A percentile compares a stretch with the other conserved stretches of the same genome.
These are phyloP conservation scores for Aureobasidium sp. DNA, from an alignment of 2,329 filamentous ascomycete species.

Conservation along the genomic window DNA sequence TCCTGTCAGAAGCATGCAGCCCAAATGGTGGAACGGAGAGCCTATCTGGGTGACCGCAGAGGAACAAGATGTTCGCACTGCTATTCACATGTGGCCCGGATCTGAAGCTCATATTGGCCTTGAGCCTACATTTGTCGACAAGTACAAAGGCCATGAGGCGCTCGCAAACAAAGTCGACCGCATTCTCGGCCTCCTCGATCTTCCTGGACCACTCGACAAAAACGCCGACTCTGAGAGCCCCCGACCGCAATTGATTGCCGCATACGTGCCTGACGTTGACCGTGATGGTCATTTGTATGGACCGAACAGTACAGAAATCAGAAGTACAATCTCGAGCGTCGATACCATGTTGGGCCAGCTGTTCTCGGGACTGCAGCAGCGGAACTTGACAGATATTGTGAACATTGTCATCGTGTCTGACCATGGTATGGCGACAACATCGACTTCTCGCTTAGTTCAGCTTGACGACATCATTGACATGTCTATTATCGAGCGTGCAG, in stretches of 20 bases:
- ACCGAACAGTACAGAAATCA: slow-evolving; percentile 90
- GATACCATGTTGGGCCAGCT: slow-evolving; percentile 76
- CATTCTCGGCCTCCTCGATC: slow-evolving; percentile 76
- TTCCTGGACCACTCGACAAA: slow-evolving; percentile 61
- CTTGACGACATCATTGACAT: slow-evolving; percentile 83
- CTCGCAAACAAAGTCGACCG: slow-evolving; percentile 70
- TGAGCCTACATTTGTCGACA: slow-evolving; percentile 75
- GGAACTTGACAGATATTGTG: slow-evolving; percentile 82
- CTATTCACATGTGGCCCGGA: slow-evolving; percentile 98
- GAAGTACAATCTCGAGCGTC: slow-evolving; percentile 66
- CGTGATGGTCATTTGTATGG: slow-evolving; percentile 79
- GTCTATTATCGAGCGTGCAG: slow-evolving; percentile 68
- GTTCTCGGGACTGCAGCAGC: slow-evolving; percentile 65
- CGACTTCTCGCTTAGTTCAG: slow-evolving; percentile 71
- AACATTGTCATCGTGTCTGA: slow-evolving; percentile 96
- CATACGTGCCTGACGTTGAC: slow-evolving; percentile 92
- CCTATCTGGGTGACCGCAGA: slow-evolving; percentile 93
- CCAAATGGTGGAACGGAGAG: slow-evolving; percentile 93
- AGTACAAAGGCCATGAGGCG: slow-evolving; percentile 70
- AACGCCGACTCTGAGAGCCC: slow-evolving; percentile 39
- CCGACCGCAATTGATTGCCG: slow-evolving; percentile 84
- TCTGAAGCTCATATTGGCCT: slow-evolving; percentile 78
- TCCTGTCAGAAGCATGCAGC: slow-evolving; percentile 64
- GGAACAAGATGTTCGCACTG: slow-evolving; percentile 66
- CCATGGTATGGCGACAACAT: slow-evolving; percentile 96